Evolutionary conservation across 805 yeast genomes (phyloP).

Genomic region (Zygosaccharomyces bisporus): DNA sequence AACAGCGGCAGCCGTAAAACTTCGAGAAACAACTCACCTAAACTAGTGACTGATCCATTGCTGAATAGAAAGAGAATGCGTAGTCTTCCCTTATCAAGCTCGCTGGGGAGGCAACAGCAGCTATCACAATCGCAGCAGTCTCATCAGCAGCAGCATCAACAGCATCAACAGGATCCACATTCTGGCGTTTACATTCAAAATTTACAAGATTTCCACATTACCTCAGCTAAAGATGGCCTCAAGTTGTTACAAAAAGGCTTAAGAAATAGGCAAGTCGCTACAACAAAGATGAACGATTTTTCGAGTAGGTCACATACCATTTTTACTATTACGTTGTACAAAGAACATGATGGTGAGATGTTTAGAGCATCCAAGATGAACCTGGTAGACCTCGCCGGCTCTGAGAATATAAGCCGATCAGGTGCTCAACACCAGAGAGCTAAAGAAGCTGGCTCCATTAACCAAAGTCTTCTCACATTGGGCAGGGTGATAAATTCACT

Average conservation of each 20-base stretch:
- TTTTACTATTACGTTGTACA: conserved; percentile 59
- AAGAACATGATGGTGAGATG: conserved; percentile 45
- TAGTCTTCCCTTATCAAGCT: conserved; percentile 4
- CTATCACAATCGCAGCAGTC: conserved; percentile 18
- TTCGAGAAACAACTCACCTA: conserved; percentile 29
- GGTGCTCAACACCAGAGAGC: conserved; percentile 87
- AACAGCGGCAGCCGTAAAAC: conserved; percentile 15
- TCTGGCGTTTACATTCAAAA: conserved; percentile 55
- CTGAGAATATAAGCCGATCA: conserved; percentile 82
- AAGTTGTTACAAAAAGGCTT: conserved; percentile 53
- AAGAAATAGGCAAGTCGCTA: conserved; percentile 58
- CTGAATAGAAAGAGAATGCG: conserved; percentile 16
- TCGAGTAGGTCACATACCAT: conserved; percentile 78
- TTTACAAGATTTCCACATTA: conserved; percentile 56
- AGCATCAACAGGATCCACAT: conserved; percentile 21
- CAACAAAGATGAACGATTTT: conserved; percentile 68
- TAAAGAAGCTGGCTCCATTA: conserved; percentile 89
- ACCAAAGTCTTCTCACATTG: conserved; percentile 78
- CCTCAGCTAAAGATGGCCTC: conserved; percentile 54
- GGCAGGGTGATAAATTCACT: conserved; percentile 83
- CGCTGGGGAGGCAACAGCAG: conserved; percentile 5
- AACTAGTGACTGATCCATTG: conserved; percentile 15
- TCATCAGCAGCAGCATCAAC: conserved; percentile 11
- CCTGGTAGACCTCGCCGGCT: conserved; percentile 91
- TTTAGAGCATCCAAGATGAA: conserved; percentile 68